Conservation (phyloP, 176 grass and related monocot genomes). For the Zizania latifolia region DNA sequence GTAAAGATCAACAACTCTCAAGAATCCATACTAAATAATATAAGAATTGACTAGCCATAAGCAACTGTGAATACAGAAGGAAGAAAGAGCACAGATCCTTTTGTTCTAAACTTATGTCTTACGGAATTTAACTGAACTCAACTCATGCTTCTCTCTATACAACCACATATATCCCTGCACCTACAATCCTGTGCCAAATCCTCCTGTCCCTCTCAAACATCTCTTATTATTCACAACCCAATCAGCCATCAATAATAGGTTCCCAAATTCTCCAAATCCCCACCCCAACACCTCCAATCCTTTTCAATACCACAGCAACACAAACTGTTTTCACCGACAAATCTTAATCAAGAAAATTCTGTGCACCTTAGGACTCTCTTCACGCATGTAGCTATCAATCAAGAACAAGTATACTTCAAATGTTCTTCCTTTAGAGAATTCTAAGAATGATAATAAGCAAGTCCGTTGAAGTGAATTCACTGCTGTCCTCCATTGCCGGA, state of each 20-base stretch:
- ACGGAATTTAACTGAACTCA: constrained; percentile 47
- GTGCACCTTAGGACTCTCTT: constrained; percentile 15
- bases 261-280: constrained; percentile 26
- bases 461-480: not conserved
- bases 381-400: constrained; percentile 21
- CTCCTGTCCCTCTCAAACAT: constrained; percentile 49
- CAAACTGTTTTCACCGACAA: not conserved
- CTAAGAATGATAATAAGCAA: constrained; percentile 41
- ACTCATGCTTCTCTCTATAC: constrained; percentile 66
- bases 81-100: constrained; percentile 40
- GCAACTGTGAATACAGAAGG: constrained; percentile 48
- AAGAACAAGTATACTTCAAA: constrained; percentile 29
- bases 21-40: constrained; percentile 18
- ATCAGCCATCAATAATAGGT: constrained; percentile 45
- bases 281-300: constrained; percentile 30
- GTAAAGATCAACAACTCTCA: not conserved
- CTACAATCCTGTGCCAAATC: constrained; percentile 54
- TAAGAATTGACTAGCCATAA: constrained; percentile 30
- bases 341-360: constrained; percentile 23
- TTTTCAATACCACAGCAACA: constrained; percentile 39
- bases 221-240: constrained; percentile 84
- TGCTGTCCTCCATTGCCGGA: not conserved
- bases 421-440: constrained; percentile 12
- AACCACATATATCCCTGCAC: constrained; percentile 65
- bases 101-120: constrained; percentile 56